A percentile compares a stretch with the other conserved stretches of the same genome.
These are phyloP conservation scores for Ambrosiella cleistominuta DNA, from an alignment of 2,329 filamentous ascomycete genomes.

Conservation along the genomic window DNA sequence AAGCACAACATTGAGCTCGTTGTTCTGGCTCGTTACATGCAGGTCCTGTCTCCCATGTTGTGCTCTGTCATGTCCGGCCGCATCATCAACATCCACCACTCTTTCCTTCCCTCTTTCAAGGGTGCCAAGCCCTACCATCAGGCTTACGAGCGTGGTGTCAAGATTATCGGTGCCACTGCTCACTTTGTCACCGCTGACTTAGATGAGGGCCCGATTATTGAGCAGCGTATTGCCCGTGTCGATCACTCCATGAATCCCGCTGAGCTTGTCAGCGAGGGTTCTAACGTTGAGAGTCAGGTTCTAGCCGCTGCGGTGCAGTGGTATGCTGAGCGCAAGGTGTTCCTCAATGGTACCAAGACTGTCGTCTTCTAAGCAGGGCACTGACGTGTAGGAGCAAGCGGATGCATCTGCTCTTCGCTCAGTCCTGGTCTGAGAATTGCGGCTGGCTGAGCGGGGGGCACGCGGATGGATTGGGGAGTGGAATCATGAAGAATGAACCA, in stretches of 20 bases:
- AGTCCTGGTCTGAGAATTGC: slow-evolving; percentile 1
- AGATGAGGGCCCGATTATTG: slow-evolving; percentile 76
- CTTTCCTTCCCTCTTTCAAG: slow-evolving; percentile 74
- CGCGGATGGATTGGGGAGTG: background rate
- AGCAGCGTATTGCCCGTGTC: slow-evolving; percentile 63
- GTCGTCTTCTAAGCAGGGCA: slow-evolving; percentile 41
- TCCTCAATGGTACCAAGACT: slow-evolving; percentile 64
- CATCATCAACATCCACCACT: slow-evolving; percentile 88
- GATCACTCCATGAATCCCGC: slow-evolving; percentile 62
- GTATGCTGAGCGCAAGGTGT: slow-evolving; percentile 61
- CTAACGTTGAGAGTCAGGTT: slow-evolving; percentile 70
- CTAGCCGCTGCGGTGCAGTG: slow-evolving; percentile 68
- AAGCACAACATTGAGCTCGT: slow-evolving; percentile 59
- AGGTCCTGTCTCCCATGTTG: slow-evolving; percentile 39
- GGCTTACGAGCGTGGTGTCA: slow-evolving; percentile 70
- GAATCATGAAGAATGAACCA: background rate
- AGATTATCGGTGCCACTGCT: slow-evolving; percentile 74
- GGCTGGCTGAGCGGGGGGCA: background rate
- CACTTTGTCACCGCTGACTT: slow-evolving; percentile 76
- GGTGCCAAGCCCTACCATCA: slow-evolving; percentile 79
- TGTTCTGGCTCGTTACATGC: slow-evolving; percentile 66
- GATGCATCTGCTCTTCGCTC: background rate
- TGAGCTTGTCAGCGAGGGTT: slow-evolving; percentile 61
- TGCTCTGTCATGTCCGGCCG: slow-evolving; percentile 60
- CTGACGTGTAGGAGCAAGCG: background rate